Evolutionary conservation across 768 basidiomycete species (phyloP).

Genomic region (Pluteus cervinus): DNA sequence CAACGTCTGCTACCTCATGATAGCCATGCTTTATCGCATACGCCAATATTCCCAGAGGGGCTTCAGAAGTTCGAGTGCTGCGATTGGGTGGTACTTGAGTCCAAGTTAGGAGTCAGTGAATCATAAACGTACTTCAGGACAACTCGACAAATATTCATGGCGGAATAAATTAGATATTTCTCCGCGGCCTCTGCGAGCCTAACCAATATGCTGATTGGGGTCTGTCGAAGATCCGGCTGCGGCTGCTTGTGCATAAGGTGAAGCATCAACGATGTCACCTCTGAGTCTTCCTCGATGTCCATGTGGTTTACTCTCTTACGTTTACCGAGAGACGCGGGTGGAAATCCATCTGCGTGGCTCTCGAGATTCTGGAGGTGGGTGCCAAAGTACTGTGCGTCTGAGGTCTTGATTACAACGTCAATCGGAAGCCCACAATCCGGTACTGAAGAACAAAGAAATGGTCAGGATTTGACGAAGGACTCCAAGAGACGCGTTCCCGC

Average conservation of each 20-base stretch:
- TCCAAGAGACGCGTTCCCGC: too few species aligned
- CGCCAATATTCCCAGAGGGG: not conserved
- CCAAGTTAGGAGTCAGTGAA: too few species aligned
- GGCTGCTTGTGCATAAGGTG: constrained; percentile 8
- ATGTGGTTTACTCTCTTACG: too few species aligned
- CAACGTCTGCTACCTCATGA: constrained; percentile 1
- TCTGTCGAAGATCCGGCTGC: constrained; percentile 6
- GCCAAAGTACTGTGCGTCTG: not conserved
- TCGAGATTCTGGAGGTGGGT: constrained; percentile 3
- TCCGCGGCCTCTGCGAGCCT: constrained; percentile 8
- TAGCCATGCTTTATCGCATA: constrained; percentile 2
- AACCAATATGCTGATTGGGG: constrained; percentile 3
- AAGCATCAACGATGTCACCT: constrained; percentile 4
- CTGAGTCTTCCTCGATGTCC: constrained; percentile 1
- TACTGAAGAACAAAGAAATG: too few species aligned
- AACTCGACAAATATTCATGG: constrained; percentile 8
- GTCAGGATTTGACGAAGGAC: too few species aligned
- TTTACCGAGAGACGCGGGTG: not conserved
- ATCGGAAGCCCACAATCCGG: not conserved
- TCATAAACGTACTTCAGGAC: constrained; percentile 9
- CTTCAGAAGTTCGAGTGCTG: not conserved
- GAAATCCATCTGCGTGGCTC: constrained; percentile 4
- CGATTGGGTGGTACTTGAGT: too few species aligned
- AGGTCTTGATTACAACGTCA: constrained; percentile 2
- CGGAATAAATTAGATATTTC: constrained; percentile 9